Evolutionary conservation across 108 stramenopile genomes (phyloP).

Genomic region (Nitzschia inconspicua): DNA sequence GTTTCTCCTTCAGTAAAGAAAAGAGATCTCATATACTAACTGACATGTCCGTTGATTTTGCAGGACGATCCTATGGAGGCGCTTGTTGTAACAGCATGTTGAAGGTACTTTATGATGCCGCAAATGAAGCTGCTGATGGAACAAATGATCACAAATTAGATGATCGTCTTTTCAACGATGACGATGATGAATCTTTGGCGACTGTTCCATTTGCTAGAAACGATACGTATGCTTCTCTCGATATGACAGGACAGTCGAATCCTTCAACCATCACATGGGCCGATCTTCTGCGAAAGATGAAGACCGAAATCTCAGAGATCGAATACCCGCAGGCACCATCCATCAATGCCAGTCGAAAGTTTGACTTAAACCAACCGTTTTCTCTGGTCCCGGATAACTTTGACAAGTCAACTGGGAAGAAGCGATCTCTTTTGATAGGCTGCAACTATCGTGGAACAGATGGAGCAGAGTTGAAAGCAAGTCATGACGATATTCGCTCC

Average conservation of each 20-base stretch:
- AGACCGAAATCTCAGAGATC: conserved; percentile 73
- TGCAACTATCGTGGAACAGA: conserved; percentile 70
- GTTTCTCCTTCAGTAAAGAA: not conserved
- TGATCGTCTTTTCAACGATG: conserved; percentile 54
- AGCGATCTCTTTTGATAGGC: conserved; percentile 72
- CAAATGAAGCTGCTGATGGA: conserved; percentile 41
- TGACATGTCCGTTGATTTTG: not conserved
- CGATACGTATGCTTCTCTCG: conserved; percentile 49
- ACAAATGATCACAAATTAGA: conserved; percentile 51
- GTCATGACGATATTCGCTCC: conserved; percentile 82
- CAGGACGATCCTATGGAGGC: conserved; percentile 80
- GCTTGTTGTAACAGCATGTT: conserved; percentile 76
- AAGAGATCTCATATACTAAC: not conserved
- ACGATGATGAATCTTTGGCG: conserved; percentile 47
- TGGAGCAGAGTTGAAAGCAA: conserved; percentile 72
- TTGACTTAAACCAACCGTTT: conserved; percentile 70
- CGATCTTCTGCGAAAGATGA: conserved; percentile 78
- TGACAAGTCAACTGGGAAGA: conserved; percentile 52
- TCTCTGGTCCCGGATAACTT: conserved; percentile 71
- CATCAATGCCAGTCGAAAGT: conserved; percentile 64
- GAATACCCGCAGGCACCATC: conserved; percentile 75
- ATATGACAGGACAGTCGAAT: conserved; percentile 43
- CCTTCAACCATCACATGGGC: conserved; percentile 64
- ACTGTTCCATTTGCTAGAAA: conserved; percentile 25
- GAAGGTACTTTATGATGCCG: conserved; percentile 85